Evolutionary conservation across 1,284 basidiomycete genomes (phyloP).

Genomic region (Dichomitus squalens): DNA sequence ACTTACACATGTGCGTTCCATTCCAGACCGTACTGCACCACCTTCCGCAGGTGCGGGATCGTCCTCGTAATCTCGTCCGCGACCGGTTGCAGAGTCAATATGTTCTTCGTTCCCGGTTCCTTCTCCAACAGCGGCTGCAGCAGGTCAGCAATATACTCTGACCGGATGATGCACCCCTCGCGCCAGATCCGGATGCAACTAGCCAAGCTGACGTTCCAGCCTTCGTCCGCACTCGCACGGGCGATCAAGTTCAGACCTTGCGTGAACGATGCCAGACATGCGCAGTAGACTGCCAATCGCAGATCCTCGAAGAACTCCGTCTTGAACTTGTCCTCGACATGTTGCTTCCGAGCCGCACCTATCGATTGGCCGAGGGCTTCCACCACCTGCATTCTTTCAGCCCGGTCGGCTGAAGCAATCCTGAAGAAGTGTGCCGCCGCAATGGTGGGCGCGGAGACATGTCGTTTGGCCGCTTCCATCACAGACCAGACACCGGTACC

Average conservation of each 20-base stretch:
- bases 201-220: slow-evolving; percentile 23
- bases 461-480: slow-evolving; percentile 23
- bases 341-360: slow-evolving; percentile 24
- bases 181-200: slow-evolving; percentile 26
- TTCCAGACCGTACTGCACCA: slow-evolving; percentile 21
- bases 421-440: slow-evolving; percentile 29
- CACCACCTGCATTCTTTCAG: slow-evolving; percentile 23
- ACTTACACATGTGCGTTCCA: slow-evolving; percentile 29
- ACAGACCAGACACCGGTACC: slow-evolving; percentile 28
- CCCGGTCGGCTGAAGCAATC: slow-evolving; percentile 26
- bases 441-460: slow-evolving; percentile 27
- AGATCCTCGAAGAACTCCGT: slow-evolving; percentile 9
- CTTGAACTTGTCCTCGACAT: slow-evolving; percentile 16
- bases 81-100: no score
- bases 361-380: slow-evolving; percentile 18
- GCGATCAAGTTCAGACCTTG: slow-evolving; percentile 29
- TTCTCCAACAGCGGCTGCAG: slow-evolving; percentile 23
- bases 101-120: no score
- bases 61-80: no score
- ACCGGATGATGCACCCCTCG: slow-evolving; percentile 29
- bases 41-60: no score
- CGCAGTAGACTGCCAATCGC: slow-evolving; percentile 22
- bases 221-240: slow-evolving; percentile 9
- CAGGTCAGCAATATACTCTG: slow-evolving; percentile 26
- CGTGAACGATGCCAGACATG: slow-evolving; percentile 27